Conservation (phyloP, 257 asterid species). For the Solanum bulbocastanum region DNA sequence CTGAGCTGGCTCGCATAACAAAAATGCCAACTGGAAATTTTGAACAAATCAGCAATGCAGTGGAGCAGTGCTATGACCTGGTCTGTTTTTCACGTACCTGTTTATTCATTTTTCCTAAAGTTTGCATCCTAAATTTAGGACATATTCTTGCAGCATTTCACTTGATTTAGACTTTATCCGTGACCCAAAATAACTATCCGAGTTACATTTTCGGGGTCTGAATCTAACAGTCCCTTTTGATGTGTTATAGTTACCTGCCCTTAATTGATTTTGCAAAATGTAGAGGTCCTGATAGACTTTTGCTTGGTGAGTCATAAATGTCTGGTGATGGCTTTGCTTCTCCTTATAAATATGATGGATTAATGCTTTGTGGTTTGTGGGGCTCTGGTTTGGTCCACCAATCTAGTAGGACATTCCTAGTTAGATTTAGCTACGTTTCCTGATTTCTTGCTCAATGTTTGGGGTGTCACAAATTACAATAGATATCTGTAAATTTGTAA, state of each 20-base stretch:
- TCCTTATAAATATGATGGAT: neutral
- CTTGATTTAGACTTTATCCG: neutral
- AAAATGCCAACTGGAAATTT: slow-evolving; percentile 69
- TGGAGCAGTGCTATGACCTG: slow-evolving; percentile 59
- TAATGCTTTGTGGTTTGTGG: neutral
- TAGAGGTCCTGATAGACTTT: neutral
- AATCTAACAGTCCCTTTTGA: neutral
- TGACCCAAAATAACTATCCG: neutral
- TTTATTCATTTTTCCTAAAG: neutral
- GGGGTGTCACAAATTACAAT: neutral
- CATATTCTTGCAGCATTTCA: neutral
- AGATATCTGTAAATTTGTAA: neutral
- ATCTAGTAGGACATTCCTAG: neutral
- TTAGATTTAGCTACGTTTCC: neutral
- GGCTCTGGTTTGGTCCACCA: neutral
- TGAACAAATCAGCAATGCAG: slow-evolving; percentile 79
- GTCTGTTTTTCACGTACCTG: slow-evolving; percentile 17
- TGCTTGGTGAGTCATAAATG: neutral
- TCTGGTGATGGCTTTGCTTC: neutral
- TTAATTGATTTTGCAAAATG: neutral
- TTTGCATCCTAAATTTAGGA: neutral
- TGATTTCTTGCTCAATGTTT: neutral
- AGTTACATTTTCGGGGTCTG: neutral
- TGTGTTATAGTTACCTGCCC: neutral
- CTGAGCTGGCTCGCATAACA: slow-evolving; percentile 82